Evolutionary conservation across 2,329 filamentous ascomycete genomes (phyloP).

Genomic region (Piedraia hortae): DNA sequence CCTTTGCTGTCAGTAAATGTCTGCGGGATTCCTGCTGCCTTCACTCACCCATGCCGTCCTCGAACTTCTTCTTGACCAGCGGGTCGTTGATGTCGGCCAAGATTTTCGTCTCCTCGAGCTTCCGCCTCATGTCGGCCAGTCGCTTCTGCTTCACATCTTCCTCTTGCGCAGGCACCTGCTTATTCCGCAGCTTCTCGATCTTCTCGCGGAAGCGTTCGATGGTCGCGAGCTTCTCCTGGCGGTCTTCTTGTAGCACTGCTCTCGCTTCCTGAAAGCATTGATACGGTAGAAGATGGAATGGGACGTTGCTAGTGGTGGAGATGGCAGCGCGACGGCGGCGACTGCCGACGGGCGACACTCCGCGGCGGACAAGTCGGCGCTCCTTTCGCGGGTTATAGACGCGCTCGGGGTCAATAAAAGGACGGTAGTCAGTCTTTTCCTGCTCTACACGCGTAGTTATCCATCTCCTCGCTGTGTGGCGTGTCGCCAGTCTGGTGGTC

Average conservation of each 20-base stretch:
- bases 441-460: too few species aligned
- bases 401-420: conserved; percentile 3
- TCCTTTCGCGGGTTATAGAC: conserved; percentile 37
- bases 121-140: conserved; percentile 39
- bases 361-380: conserved; percentile 34
- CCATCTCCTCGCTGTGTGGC: too few species aligned
- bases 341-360: conserved; percentile 48
- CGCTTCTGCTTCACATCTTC: conserved; percentile 29
- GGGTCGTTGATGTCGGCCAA: conserved; percentile 88
- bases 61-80: conserved; percentile 71
- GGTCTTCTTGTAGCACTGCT: conserved; percentile 52
- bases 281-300: conserved; percentile 84
- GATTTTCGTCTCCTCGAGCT: conserved; percentile 61
- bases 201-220: conserved; percentile 40
- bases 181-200: conserved; percentile 38
- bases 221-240: conserved; percentile 48
- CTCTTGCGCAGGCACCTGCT: conserved; percentile 10
- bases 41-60: conserved; percentile 57
- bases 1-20: conserved; percentile 22
- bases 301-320: conserved; percentile 29
- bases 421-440: too few species aligned
- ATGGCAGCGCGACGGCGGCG: conserved; percentile 40
- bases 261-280: conserved; percentile 95
- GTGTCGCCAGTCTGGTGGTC: too few species aligned
- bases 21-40: background rate